Evolutionary conservation across 2,329 filamentous ascomycete species (phyloP).

Genomic region (Aspergillus brasiliensis): DNA sequence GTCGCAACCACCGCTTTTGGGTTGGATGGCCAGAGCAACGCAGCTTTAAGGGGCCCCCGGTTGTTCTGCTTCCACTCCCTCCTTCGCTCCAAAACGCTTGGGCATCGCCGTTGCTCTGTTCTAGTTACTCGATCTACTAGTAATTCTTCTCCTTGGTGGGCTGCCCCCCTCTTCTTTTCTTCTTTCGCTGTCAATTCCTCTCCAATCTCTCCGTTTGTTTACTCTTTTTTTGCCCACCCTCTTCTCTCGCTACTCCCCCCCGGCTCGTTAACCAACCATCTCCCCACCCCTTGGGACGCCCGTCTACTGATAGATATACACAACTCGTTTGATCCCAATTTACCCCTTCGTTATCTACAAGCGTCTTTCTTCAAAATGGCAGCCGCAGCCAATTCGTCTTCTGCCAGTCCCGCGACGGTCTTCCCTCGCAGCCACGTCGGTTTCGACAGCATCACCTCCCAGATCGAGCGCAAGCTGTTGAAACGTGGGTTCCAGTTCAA

Average conservation of each 20-base stretch:
- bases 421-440: slow-evolving; percentile 98
- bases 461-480: slow-evolving; percentile 99
- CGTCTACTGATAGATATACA: slow-evolving; percentile 4
- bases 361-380: slow-evolving; percentile 61
- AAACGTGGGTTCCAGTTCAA: slow-evolving; percentile 99
- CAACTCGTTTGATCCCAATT: slow-evolving; percentile 2
- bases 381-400: slow-evolving; percentile 61
- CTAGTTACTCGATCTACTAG: too few relatives aligned
- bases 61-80: neutral
- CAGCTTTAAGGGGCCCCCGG: neutral
- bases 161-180: neutral
- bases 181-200: neutral
- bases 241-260: slow-evolving; percentile 22
- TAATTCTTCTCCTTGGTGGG: neutral
- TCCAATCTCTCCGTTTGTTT: slow-evolving; percentile 12
- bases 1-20: slow-evolving; percentile 27
- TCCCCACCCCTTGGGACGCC: neutral
- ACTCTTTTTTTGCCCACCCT: slow-evolving; percentile 18
- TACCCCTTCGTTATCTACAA: slow-evolving; percentile 17
- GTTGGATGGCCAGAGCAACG: slow-evolving; percentile 3
- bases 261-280: slow-evolving; percentile 23
- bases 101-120: neutral
- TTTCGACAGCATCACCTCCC: slow-evolving; percentile 99
- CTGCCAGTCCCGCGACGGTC: slow-evolving; percentile 52
- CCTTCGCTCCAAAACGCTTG: neutral